Conservation (phyloP, 2,329 filamentous ascomycete species). For the Ceratocystis harringtonii region DNA sequence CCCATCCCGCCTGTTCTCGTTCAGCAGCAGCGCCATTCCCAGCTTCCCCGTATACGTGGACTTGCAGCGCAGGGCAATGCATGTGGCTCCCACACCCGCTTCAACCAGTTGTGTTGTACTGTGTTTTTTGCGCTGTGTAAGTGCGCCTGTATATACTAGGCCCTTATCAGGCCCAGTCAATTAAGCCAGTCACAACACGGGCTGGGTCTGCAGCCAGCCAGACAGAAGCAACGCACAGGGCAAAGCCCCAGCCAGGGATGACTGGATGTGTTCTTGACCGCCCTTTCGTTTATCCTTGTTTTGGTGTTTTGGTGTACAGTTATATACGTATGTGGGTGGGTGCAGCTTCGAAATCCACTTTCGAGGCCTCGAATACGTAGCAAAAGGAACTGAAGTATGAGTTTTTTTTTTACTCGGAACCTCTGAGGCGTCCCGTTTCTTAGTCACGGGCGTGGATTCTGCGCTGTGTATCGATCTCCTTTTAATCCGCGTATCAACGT, state of each 20-base stretch:
- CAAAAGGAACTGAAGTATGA: background rate
- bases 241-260: background rate
- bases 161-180: background rate
- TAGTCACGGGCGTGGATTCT: background rate
- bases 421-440: background rate
- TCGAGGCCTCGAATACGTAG: background rate
- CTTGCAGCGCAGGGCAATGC: background rate
- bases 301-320: background rate
- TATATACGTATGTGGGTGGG: too few relatives aligned
- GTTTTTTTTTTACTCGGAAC: background rate
- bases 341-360: background rate
- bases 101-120: background rate
- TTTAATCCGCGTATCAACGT: background rate
- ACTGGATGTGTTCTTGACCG: background rate
- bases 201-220: background rate
- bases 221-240: background rate
- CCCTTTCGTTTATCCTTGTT: background rate
- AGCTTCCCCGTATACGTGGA: background rate
- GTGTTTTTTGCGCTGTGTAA: background rate
- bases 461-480: background rate
- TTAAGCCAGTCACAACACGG: too few relatives aligned
- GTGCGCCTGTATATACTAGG: background rate
- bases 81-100: background rate
- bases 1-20: background rate
- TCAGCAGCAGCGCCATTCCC: background rate